Evolutionary conservation across 2,329 filamentous ascomycete species (phyloP), one percentile per base, ranked within the genome.

Genomic region (Lachnellula willkommii): DNA sequence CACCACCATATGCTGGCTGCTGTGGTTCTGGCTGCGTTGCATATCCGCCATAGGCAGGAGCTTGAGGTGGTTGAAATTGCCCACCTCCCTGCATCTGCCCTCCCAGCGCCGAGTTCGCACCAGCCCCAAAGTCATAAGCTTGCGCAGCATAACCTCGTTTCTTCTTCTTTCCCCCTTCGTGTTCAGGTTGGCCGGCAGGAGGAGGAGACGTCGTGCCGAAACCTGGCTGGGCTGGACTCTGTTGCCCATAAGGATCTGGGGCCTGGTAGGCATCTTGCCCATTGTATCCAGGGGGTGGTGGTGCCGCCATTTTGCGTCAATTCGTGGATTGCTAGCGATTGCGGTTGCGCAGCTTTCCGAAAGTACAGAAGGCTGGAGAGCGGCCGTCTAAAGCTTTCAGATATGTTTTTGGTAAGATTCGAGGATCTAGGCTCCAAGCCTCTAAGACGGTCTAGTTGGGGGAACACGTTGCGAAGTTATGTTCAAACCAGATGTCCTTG

Each of bases 131-230:
- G 57, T 95, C 93, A 73, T 95, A 99, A 47, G 93, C 93, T 73
- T 95, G 89, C 55, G 90, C 90, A 53, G 94, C 94, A 77, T 97
- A 97, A 55, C 89, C 87, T 78, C 91, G 83, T 82, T 95, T 96
- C 83, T 96, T 96, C 78, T 91, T 91, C 72, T 82, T 85, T 60
- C 76, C 68, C 17, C 63, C 79, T 47, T 77, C 76, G 45, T 78
- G 77, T 45, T 71, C 69, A 45, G 60, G 65, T 39, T 70, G 70
- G 49, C 68, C 62, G 50, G 63, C 53, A 56, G 70, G 65, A 45
- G 68, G 59, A 40, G 67, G 59, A 35, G 68, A 63, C 22, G 60
- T 57, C 28, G 58, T 55, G 24, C 48, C 66, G 51, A 63, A 67
- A 49, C 60, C 65, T 55, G 68, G 62, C 71, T 73, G 68, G 60